These are phyloP conservation scores for Backusella psychrophila DNA, from an alignment of 192 early-diverging fungal genomes.

Conservation along the genomic window DNA sequence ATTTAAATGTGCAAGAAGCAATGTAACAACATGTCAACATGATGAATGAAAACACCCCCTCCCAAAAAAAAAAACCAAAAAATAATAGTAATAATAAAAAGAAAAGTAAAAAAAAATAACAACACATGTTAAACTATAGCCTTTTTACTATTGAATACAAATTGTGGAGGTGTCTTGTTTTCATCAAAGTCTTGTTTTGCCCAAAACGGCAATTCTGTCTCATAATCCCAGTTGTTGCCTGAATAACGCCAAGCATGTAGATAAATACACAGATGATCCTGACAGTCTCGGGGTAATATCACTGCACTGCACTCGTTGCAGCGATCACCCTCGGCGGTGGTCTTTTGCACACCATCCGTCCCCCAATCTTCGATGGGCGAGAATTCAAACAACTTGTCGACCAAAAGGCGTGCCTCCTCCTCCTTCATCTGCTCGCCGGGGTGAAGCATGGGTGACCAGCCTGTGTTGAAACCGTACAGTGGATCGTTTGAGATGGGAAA, in stretches of 20 bases:
- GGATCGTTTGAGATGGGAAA: slow-evolving; percentile 96
- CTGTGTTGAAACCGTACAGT: slow-evolving; percentile 66
- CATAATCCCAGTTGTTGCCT: slow-evolving; percentile 71
- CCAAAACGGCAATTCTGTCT: slow-evolving; percentile 83
- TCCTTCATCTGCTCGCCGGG: slow-evolving; percentile 16
- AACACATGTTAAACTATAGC: neutral
- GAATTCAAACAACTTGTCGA: slow-evolving; percentile 25
- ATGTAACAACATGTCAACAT: neutral
- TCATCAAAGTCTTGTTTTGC: slow-evolving; percentile 50
- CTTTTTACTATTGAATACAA: slow-evolving; percentile 9
- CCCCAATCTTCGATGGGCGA: slow-evolving; percentile 6
- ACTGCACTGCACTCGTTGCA: slow-evolving; percentile 59
- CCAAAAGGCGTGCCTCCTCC: slow-evolving; percentile 13
- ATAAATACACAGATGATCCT: slow-evolving; percentile 81
- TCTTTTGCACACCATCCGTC: neutral
- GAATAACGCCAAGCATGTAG: slow-evolving; percentile 89
- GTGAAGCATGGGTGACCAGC: slow-evolving; percentile 20
- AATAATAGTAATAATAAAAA: neutral
- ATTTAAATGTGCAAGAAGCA: slow-evolving; percentile 4
- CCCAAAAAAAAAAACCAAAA: neutral
- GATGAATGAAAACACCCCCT: neutral
- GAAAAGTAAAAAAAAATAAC: neutral
- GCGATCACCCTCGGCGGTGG: neutral
- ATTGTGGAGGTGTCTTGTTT: neutral
- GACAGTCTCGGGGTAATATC: slow-evolving; percentile 63